These are phyloP conservation scores for Blumeria graminis DNA, from an alignment of 2,329 filamentous ascomycete genomes.

Conservation along the genomic window DNA sequence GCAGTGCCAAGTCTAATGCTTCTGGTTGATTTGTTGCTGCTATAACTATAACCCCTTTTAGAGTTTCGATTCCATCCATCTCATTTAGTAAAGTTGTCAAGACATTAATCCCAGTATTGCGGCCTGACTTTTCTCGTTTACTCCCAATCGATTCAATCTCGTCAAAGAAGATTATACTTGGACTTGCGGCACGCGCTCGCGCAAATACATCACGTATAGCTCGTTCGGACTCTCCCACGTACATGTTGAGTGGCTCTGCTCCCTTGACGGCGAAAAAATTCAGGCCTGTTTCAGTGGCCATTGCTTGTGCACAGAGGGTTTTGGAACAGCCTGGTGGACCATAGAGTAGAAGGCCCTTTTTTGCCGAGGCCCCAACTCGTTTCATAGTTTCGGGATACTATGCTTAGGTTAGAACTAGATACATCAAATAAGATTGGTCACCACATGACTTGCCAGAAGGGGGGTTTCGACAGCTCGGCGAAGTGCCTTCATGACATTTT, in stretches of 20 bases:
- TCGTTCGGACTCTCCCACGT: conserved; percentile 83
- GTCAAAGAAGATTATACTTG: conserved; percentile 91
- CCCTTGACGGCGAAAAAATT: conserved; percentile 93
- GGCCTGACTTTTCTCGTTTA: conserved; percentile 22
- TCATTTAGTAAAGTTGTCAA: conserved; percentile 77
- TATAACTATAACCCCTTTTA: conserved; percentile 64
- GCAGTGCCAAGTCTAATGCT: conserved; percentile 59
- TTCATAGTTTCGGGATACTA: conserved; percentile 26
- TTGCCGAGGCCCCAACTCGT: conserved; percentile 29
- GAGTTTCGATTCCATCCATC: conserved; percentile 79
- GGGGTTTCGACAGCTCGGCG: conserved; percentile 19
- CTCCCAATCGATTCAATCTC: conserved; percentile 67
- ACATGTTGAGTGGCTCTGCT: conserved; percentile 85
- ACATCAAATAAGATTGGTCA: neutral
- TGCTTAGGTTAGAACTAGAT: conserved; percentile 3
- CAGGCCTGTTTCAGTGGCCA: conserved; percentile 72
- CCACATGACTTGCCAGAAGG: conserved; percentile 8
- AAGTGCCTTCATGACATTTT: conserved; percentile 41
- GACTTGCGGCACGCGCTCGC: conserved; percentile 61
- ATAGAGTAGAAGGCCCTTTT: conserved; percentile 71
- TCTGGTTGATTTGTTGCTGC: conserved; percentile 84
- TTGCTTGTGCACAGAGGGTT: conserved; percentile 72
- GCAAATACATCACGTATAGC: conserved; percentile 66
- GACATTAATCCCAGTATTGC: conserved; percentile 44
- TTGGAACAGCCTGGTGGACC: conserved; percentile 89